These are phyloP conservation scores for Xylaria sp. DNA, from an alignment of 495 filamentous ascomycete genomes.

Conservation along the genomic window DNA sequence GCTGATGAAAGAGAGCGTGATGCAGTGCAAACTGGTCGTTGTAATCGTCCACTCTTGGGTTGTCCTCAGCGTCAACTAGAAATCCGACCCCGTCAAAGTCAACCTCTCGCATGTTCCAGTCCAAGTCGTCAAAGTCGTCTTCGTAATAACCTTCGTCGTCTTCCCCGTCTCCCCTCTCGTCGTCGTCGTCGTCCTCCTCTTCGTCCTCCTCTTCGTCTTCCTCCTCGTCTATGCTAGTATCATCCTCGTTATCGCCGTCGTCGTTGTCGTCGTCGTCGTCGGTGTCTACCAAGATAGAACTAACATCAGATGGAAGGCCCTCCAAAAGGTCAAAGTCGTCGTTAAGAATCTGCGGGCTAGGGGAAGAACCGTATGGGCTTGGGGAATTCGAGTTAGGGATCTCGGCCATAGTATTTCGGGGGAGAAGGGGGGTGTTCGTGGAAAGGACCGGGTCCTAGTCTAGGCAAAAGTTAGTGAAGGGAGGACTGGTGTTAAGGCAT, in stretches of 20 bases:
- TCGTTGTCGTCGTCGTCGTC: conserved; percentile 8
- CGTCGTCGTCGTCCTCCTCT: not conserved
- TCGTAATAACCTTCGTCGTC: not conserved
- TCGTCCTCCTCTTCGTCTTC: not conserved
- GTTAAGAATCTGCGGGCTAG: not conserved
- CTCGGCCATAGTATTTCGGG: conserved; percentile 11
- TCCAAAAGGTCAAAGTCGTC: not conserved
- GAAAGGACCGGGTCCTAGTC: not conserved
- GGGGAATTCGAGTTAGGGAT: conserved; percentile 12
- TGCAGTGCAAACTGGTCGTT: conserved; percentile 21
- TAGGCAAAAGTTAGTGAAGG: not conserved
- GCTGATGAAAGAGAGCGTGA: conserved; percentile 15
- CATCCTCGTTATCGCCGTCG: conserved; percentile 9
- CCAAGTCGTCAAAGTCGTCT: conserved; percentile 19
- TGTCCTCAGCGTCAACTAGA: conserved; percentile 13
- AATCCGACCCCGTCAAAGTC: conserved; percentile 8
- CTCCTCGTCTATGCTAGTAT: conserved; percentile 5
- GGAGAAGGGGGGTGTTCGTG: not conserved
- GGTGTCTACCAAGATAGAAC: not conserved
- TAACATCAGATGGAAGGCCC: conserved; percentile 4
- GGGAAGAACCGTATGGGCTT: not conserved
- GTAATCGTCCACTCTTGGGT: conserved; percentile 5
- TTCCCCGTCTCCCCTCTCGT: not conserved
- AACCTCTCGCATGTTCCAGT: conserved; percentile 11
- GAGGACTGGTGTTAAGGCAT: not conserved